Evolutionary conservation across 2,329 filamentous ascomycete genomes (phyloP), one percentile per base, ranked within the genome.

Genomic region (Rhynchosporium agropyri): DNA sequence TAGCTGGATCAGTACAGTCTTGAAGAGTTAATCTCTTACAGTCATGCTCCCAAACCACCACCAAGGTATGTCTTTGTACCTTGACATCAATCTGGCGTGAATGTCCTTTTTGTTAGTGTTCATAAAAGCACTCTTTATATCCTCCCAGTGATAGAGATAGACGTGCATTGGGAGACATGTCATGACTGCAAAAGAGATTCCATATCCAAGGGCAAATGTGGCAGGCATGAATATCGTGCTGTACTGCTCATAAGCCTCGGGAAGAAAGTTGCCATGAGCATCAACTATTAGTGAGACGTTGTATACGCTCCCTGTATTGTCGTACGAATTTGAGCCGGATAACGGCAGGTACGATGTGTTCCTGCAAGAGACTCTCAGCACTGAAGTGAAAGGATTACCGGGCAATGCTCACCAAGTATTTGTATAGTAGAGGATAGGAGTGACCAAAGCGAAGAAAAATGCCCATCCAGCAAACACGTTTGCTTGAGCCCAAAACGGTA

Each of bases 151-250:
- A 74, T 90, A 85, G 2, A 92, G 77, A 65, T 79, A 84, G 0
- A 85, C 89, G 69, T 91, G 85, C 0, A 90, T 81, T n/a, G 91
- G 75, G 1, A 91, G 80, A 0, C 88, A 83, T 0, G 89, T 79
- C 46, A 91, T 89, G 57, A 87, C 83, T 2, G 89, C 89, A 72
- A 92, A 92, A 0, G 86, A 89, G 2, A 91, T 76, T 0, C 88
- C 89, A 68, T 91, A 92, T 0, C 82, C 80, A 63, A 91, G 77
- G 65, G 86, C 83, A 72, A 91, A 91, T 0, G 88, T 89, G 0
- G 88, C 90, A 65, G 88, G 89, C 51, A 91, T 79, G 69, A 88
- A 90, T 2, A 89, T 83, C 71, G 91, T 91, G 0, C 88, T 89
- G 0, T 89, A 90, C 65, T 88, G 78, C 67, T 85, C 77, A 74